phyloP scores from a whole-genome alignment of 2,329 filamentous ascomycete species.

The Penicillium sp. region DNA sequence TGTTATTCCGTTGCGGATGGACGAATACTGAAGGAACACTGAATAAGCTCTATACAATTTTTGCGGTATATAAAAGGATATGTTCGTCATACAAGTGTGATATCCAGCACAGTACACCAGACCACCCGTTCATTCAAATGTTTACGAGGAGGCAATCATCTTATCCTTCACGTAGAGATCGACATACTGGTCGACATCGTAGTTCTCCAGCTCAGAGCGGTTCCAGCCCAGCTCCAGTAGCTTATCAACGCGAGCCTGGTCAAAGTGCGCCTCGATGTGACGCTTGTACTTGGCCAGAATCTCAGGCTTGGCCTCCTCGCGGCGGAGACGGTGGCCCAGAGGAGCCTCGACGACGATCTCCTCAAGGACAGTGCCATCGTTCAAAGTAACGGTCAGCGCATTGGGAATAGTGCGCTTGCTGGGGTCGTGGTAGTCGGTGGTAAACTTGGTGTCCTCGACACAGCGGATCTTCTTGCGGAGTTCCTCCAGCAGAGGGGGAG shows the following conservation, averaged over 20 bases:
- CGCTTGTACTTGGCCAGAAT: slow-evolving; percentile 94
- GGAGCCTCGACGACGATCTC: slow-evolving; percentile 93
- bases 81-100: slow-evolving; percentile 15
- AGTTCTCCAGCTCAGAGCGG: slow-evolving; percentile 69
- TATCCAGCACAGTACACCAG: neutral
- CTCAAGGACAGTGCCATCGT: slow-evolving; percentile 86
- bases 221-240: slow-evolving; percentile 78
- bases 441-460: slow-evolving; percentile 94
- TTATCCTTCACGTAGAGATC: slow-evolving; percentile 70
- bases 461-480: slow-evolving; percentile 92
- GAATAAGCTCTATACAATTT: slow-evolving; percentile 16
- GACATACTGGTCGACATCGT: slow-evolving; percentile 89
- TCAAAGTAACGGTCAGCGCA: slow-evolving; percentile 88
- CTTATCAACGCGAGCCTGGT: slow-evolving; percentile 72
- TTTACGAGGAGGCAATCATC: slow-evolving; percentile 33
- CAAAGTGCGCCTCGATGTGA: slow-evolving; percentile 81
- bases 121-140: neutral
- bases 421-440: slow-evolving; percentile 91
- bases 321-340: slow-evolving; percentile 82
- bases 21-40: neutral
- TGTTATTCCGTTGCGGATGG: no score
- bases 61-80: slow-evolving; percentile 14
- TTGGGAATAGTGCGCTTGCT: slow-evolving; percentile 94
- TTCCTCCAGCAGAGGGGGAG: slow-evolving; percentile 80
- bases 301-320: slow-evolving; percentile 96